phyloP scores from a whole-genome alignment of 2,329 filamentous ascomycete species.

The Aspergillus puulaauensis region DNA sequence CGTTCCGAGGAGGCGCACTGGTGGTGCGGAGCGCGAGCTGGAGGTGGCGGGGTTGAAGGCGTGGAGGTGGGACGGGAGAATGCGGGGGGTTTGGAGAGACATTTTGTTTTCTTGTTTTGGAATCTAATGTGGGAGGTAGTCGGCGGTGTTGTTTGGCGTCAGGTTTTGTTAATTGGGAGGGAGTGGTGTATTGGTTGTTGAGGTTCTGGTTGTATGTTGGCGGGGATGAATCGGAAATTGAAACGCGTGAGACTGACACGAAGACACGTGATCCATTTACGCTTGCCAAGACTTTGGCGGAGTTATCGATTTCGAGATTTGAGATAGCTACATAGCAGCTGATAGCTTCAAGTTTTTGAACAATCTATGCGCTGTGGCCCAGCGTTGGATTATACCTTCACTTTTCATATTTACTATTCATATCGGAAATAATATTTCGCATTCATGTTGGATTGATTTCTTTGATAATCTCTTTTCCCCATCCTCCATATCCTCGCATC shows the following conservation, averaged over 20 bases:
- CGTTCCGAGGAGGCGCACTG: slow-evolving; percentile 82
- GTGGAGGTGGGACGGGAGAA: slow-evolving; percentile 77
- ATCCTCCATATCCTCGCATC: background rate
- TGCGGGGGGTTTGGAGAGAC: slow-evolving; percentile 75
- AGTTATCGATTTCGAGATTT: background rate
- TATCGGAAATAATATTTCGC: background rate
- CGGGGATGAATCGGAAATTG: background rate
- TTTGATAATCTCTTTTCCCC: background rate
- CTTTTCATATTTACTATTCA: background rate
- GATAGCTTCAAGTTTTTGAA: background rate
- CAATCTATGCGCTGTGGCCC: background rate
- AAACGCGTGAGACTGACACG: background rate
- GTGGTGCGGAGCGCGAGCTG: slow-evolving; percentile 49
- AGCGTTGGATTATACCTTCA: background rate
- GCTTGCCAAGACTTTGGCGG: background rate
- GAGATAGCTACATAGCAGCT: background rate
- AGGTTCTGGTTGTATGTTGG: background rate
- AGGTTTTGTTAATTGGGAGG: too few species aligned
- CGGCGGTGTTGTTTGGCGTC: too few species aligned
- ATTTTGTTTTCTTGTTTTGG: slow-evolving; percentile 45
- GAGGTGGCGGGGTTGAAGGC: slow-evolving; percentile 61
- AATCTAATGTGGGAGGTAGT: too few species aligned
- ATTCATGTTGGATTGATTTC: background rate
- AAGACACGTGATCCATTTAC: slow-evolving; percentile 17
- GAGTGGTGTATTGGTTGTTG: background rate